These are phyloP conservation scores for Aspergillus bombycis DNA, from an alignment of 2,329 filamentous ascomycete genomes.

Conservation along the genomic window DNA sequence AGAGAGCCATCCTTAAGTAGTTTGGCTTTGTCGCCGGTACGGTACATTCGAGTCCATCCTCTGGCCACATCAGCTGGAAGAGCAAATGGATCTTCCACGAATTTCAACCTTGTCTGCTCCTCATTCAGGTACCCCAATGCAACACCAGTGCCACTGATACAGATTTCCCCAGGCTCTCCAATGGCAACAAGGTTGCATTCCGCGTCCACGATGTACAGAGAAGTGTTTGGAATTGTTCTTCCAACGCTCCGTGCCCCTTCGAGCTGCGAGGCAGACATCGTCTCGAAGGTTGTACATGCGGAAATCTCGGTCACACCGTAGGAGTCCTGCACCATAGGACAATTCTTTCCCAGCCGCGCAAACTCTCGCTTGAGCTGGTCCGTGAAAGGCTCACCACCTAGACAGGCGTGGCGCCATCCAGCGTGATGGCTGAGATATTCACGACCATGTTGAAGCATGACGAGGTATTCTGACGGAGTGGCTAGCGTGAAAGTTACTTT, in stretches of 20 bases:
- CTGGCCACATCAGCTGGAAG: neutral
- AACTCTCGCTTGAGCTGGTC: conserved; percentile 9
- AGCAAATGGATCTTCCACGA: conserved; percentile 4
- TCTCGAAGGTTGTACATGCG: conserved; percentile 1
- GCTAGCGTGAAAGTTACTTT: conserved; percentile 3
- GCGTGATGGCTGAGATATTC: neutral
- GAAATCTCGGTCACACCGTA: conserved; percentile 8
- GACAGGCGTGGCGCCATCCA: conserved; percentile 2
- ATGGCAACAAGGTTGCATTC: neutral
- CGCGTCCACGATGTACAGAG: conserved; percentile 6
- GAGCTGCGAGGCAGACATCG: neutral
- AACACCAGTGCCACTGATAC: conserved; percentile 12
- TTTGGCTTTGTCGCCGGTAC: conserved; percentile 32
- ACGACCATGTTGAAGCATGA: conserved; percentile 2
- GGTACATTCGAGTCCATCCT: conserved; percentile 30
- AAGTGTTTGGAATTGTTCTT: conserved; percentile 1
- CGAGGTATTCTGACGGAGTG: conserved; percentile 8
- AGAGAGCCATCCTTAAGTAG: conserved; percentile 29
- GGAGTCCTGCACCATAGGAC: neutral
- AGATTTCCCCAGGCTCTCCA: conserved; percentile 11
- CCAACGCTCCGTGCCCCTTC: conserved; percentile 3
- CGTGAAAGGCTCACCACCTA: conserved; percentile 8
- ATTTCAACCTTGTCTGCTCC: conserved; percentile 6
- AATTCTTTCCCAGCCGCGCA: neutral
- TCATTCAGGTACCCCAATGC: conserved; percentile 9